Evolutionary conservation across 768 basidiomycete genomes (phyloP).

Genomic region (Mycena indigotica): DNA sequence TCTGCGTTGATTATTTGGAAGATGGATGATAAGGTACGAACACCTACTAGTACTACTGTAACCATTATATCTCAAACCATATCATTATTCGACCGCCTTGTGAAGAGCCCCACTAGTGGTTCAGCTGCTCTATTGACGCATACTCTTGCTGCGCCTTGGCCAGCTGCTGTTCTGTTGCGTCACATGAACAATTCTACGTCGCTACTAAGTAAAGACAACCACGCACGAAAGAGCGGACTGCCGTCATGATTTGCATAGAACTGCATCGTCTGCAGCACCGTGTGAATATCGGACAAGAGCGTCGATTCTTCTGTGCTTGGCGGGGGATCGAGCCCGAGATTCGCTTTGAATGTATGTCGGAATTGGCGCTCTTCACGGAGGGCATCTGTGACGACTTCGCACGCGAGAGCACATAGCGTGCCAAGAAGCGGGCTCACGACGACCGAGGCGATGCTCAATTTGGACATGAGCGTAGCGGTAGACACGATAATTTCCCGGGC

Average conservation of each 20-base stretch:
- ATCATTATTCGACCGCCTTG: too few species aligned
- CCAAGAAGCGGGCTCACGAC: constrained; percentile 13
- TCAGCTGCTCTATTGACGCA: neutral
- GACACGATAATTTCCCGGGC: too few species aligned
- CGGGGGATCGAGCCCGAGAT: neutral
- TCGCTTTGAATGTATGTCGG: neutral
- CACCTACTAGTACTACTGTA: too few species aligned
- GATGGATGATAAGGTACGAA: too few species aligned
- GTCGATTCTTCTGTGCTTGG: neutral
- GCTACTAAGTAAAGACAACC: neutral
- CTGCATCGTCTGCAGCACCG: neutral
- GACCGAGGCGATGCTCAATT: neutral
- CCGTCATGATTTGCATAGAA: neutral
- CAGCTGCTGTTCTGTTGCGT: neutral
- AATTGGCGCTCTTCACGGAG: neutral
- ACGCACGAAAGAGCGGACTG: neutral
- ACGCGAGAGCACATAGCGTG: constrained; percentile 1
- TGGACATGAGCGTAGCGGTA: too few species aligned
- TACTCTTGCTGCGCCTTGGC: neutral
- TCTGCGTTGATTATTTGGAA: too few species aligned
- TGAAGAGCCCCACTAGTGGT: too few species aligned
- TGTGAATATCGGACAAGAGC: neutral
- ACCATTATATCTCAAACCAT: too few species aligned
- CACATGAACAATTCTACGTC: neutral
- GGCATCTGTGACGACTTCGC: neutral